Conservation (phyloP, 2,329 filamentous ascomycete species). For the Nannizziopsis barbatae region DNA sequence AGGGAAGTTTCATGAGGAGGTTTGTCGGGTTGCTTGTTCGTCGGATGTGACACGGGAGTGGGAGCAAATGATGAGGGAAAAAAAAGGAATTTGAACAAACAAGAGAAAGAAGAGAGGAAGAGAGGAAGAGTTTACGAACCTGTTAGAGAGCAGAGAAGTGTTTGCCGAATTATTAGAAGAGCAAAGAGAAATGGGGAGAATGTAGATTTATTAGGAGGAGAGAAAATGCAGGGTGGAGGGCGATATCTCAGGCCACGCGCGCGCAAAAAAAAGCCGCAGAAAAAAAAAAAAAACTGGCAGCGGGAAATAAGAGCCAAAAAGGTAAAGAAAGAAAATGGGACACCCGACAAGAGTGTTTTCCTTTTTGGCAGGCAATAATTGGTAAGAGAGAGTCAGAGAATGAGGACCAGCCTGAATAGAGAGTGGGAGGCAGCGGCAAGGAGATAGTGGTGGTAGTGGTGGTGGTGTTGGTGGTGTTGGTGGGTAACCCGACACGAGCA, state of each 20-base stretch:
- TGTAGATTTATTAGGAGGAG: neutral
- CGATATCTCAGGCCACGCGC: slow-evolving; percentile 16
- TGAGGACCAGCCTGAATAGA: too few species aligned
- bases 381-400: slow-evolving; percentile 8
- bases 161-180: slow-evolving; percentile 6
- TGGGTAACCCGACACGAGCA: slow-evolving; percentile 12
- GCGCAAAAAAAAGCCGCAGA: neutral
- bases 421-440: too few species aligned
- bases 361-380: slow-evolving; percentile 7
- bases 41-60: slow-evolving; percentile 28
- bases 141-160: slow-evolving; percentile 18
- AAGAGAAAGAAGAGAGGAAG: slow-evolving; percentile 7
- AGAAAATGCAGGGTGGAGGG: slow-evolving; percentile 13
- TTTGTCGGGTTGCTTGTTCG: slow-evolving; percentile 17
- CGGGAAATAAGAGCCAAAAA: slow-evolving; percentile 15
- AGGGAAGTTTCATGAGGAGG: slow-evolving; percentile 4
- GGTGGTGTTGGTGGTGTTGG: too few species aligned
- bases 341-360: slow-evolving; percentile 10
- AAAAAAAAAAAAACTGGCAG: slow-evolving; percentile 13
- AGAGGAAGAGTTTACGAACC: slow-evolving; percentile 14
- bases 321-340: slow-evolving; percentile 13
- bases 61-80: slow-evolving; percentile 18
- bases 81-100: slow-evolving; percentile 12
- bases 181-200: neutral
- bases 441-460: too few species aligned